Conservation (phyloP, 108 stramenopile species). For the Pseudonitzschia pungens region DNA sequence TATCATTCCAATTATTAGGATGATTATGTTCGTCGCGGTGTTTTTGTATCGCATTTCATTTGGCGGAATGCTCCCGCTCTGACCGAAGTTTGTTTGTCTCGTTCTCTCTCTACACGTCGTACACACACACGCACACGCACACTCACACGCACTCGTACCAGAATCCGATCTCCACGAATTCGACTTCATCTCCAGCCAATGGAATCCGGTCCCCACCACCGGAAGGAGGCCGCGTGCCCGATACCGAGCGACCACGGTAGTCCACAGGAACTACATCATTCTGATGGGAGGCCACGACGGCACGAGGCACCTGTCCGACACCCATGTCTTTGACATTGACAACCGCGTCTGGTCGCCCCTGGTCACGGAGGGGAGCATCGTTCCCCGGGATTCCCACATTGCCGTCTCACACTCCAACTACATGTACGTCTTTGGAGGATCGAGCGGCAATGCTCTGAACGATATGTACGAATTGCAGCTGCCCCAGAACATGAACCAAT, state of each 20-base stretch:
- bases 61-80: not conserved
- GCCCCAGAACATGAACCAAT: constrained; percentile 30
- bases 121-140: too few relatives aligned
- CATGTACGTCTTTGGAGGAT: constrained; percentile 90
- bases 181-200: constrained; percentile 62
- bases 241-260: constrained; percentile 92
- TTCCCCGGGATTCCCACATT: constrained; percentile 93
- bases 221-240: constrained; percentile 91
- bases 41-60: too few relatives aligned
- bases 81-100: not conserved
- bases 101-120: too few relatives aligned
- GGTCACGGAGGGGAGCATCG: constrained; percentile 63
- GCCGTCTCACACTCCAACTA: constrained; percentile 77
- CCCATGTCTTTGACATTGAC: constrained; percentile 90
- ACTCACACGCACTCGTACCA: too few relatives aligned
- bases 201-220: constrained; percentile 76
- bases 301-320: constrained; percentile 92
- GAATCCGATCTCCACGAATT: constrained; percentile 85
- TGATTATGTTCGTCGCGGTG: too few relatives aligned
- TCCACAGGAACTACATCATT: constrained; percentile 76
- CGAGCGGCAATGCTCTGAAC: constrained; percentile 94
- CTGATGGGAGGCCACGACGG: constrained; percentile 96
- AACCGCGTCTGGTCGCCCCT: constrained; percentile 71
- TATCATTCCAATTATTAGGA: too few relatives aligned
- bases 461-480: constrained; percentile 92